Percentiles rank a stretch among this genome's conserved stretches.
These are phyloP conservation scores for Aspergillus kassunensis DNA, from an alignment of 495 filamentous ascomycete genomes.

Conservation along the genomic window DNA sequence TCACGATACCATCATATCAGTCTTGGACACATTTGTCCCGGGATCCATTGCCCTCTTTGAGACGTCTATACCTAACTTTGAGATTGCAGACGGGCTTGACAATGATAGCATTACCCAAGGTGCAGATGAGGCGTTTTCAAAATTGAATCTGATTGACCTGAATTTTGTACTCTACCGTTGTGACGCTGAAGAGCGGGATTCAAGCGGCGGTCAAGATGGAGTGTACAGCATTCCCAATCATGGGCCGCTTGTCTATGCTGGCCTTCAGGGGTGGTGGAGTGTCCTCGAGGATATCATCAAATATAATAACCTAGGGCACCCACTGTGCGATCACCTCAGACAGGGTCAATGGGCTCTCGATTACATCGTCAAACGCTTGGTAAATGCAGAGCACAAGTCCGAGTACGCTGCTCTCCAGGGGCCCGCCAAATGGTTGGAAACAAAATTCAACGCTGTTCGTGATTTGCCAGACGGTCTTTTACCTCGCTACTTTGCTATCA, in stretches of 20 bases:
- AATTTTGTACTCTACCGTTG: conserved; percentile 92
- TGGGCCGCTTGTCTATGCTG: conserved; percentile 87
- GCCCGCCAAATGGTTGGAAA: conserved; percentile 72
- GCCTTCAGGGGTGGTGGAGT: conserved; percentile 98
- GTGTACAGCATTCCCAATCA: conserved; percentile 80
- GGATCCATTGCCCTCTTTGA: conserved; percentile 94
- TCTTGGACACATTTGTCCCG: conserved; percentile 79
- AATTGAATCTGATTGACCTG: conserved; percentile 70
- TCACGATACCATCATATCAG: conserved; percentile 70
- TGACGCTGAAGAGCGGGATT: conserved; percentile 86
- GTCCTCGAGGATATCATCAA: conserved; percentile 77
- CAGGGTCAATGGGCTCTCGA: conserved; percentile 94
- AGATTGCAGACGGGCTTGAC: conserved; percentile 76
- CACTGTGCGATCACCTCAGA: conserved; percentile 86
- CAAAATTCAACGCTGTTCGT: conserved; percentile 79
- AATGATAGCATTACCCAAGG: conserved; percentile 71
- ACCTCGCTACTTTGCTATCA: conserved; percentile 88
- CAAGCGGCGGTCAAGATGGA: conserved; percentile 74
- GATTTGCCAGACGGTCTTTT: conserved; percentile 82
- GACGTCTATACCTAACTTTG: conserved; percentile 84
- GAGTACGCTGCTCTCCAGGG: conserved; percentile 55
- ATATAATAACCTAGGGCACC: conserved; percentile 89
- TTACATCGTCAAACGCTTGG: conserved; percentile 75
- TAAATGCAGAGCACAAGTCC: conserved; percentile 60
- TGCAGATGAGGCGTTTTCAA: conserved; percentile 72